Conservation (phyloP, 129 eudicot species). For the Tanacetum coccineum region DNA sequence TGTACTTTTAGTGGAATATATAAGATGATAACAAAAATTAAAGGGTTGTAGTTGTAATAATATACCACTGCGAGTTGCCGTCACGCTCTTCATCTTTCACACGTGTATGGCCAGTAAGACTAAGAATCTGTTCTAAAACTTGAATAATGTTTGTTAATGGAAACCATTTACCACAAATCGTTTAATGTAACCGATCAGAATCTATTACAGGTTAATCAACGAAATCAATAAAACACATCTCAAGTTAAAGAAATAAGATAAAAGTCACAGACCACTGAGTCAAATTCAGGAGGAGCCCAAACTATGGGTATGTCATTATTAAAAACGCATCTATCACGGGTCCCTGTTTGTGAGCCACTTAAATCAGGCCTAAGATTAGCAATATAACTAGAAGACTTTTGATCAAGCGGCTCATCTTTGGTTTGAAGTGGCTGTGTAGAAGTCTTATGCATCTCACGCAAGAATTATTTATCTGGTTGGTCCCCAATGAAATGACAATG, state of each 20-base stretch:
- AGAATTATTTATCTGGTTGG: constrained; percentile 29
- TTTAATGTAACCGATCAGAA: constrained; percentile 10
- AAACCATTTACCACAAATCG: too few relatives aligned
- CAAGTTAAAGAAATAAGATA: background rate
- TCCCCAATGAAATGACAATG: constrained; percentile 70
- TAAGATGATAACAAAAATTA: too few relatives aligned
- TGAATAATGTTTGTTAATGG: too few relatives aligned
- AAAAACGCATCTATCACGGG: constrained; percentile 24
- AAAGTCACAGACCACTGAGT: too few relatives aligned
- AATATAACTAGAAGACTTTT: too few relatives aligned
- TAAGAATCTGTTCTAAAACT: too few relatives aligned
- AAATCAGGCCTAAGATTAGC: constrained; percentile 34
- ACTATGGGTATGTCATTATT: constrained; percentile 13
- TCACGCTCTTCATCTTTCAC: too few relatives aligned
- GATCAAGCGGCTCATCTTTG: constrained; percentile 6
- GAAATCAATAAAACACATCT: background rate
- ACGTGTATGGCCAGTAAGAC: too few relatives aligned
- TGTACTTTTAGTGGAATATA: too few relatives aligned
- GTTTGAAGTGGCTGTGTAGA: constrained; percentile 15
- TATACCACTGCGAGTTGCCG: too few relatives aligned
- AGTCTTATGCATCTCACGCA: constrained; percentile 33
- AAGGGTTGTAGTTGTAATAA: too few relatives aligned
- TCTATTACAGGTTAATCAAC: background rate
- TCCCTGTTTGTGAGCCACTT: constrained; percentile 31
- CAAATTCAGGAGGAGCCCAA: constrained; percentile 9